Percentiles rank a stretch among this genome's conserved stretches.
phyloP scores from a whole-genome alignment of 179 eudicot genomes.

The Silene vulgaris region DNA sequence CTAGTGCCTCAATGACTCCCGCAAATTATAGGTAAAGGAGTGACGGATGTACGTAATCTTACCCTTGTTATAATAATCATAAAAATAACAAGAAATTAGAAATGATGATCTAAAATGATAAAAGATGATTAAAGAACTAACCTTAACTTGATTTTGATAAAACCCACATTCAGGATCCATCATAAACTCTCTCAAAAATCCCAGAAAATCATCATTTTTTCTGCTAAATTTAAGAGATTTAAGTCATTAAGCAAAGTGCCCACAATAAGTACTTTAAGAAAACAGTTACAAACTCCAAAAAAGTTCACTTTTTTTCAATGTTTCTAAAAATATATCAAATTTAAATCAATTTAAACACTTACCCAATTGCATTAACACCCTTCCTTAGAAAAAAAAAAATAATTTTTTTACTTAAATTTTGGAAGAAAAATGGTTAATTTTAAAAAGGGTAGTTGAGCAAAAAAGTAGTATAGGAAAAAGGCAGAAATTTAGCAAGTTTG shows the following conservation, averaged over 20 bases:
- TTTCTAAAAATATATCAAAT: background rate
- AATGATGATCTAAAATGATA: background rate
- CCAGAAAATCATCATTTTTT: conserved; percentile 27
- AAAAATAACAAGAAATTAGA: background rate
- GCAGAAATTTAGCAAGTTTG: conserved; percentile 12
- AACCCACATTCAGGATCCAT: conserved; percentile 92
- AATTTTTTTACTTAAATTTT: background rate
- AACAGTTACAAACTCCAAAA: conserved; percentile 11
- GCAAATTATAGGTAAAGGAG: too few relatives aligned
- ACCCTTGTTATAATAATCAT: background rate
- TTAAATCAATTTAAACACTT: conserved; percentile 15
- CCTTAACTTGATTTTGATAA: conserved; percentile 58
- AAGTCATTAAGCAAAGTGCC: conserved; percentile 1
- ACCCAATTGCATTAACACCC: conserved; percentile 25
- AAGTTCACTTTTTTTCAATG: background rate
- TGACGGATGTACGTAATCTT: too few relatives aligned
- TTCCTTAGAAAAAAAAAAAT: conserved; percentile 2
- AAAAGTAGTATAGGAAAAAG: conserved; percentile 9
- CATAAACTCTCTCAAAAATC: conserved; percentile 29
- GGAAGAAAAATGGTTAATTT: background rate
- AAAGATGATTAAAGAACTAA: conserved; percentile 31
- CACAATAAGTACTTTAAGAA: conserved; percentile 14
- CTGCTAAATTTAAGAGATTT: conserved; percentile 13
- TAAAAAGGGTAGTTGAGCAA: conserved; percentile 26
- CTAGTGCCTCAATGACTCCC: too few relatives aligned